These are phyloP conservation scores for Phytophthora podocarpi DNA, from an alignment of 352 stramenopile genomes.

Conservation along the genomic window DNA sequence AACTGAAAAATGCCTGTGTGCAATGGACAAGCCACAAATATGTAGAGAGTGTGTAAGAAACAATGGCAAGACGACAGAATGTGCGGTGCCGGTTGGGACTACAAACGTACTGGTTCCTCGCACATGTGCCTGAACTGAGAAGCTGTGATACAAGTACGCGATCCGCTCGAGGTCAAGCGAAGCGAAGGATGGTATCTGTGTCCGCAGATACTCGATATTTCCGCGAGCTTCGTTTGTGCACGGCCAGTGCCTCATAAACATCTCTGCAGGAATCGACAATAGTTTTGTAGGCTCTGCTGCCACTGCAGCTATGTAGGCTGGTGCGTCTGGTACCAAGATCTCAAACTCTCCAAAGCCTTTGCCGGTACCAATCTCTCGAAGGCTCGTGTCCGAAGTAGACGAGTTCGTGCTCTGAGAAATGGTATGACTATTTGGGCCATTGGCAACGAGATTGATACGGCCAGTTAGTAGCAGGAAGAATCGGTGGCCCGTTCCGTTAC, in stretches of 20 bases:
- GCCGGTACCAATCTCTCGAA: constrained; percentile 45
- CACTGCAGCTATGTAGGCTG: constrained; percentile 42
- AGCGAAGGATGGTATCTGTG: constrained; percentile 43
- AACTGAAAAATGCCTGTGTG: constrained; percentile 48
- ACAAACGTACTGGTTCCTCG: constrained; percentile 47
- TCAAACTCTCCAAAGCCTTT: constrained; percentile 74
- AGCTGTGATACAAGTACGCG: constrained; percentile 59
- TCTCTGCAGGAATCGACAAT: constrained; percentile 51
- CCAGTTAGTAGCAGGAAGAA: constrained; percentile 64
- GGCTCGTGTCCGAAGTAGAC: constrained; percentile 15
- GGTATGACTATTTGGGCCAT: constrained; percentile 25
- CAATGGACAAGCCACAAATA: too few relatives aligned
- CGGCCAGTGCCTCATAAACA: constrained; percentile 60
- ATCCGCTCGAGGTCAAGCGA: constrained; percentile 60
- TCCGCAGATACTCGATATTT: constrained; percentile 59
- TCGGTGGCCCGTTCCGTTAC: constrained; percentile 20
- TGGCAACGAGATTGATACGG: constrained; percentile 46
- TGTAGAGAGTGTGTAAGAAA: background rate
- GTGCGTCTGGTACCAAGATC: constrained; percentile 49
- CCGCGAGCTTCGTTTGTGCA: constrained; percentile 30
- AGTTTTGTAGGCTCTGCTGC: constrained; percentile 56
- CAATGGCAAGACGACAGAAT: too few relatives aligned
- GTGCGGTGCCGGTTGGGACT: too few relatives aligned
- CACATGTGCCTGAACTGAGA: constrained; percentile 49
- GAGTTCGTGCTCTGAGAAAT: background rate